Conservation (phyloP, 1,139 yeast genomes). For the Yamadazyma blattariae region DNA sequence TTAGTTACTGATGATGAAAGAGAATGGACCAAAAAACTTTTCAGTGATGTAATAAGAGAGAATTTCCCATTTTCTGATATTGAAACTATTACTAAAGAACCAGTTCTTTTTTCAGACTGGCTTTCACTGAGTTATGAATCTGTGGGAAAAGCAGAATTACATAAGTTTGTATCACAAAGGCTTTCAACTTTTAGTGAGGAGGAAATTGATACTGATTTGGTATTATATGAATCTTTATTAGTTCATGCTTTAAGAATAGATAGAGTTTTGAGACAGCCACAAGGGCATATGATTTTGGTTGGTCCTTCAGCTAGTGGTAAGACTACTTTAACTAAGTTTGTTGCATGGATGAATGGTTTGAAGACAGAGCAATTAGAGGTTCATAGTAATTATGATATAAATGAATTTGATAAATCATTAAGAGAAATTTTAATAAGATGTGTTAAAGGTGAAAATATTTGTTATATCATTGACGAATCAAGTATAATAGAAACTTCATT, state of each 20-base stretch:
- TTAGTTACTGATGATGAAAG: constrained; percentile 50
- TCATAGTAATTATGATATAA: constrained; percentile 50
- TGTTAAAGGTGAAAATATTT: constrained; percentile 57
- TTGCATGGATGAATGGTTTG: constrained; percentile 88
- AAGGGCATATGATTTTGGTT: constrained; percentile 87
- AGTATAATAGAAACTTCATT: constrained; percentile 74
- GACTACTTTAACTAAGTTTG: constrained; percentile 73
- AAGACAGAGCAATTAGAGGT: constrained; percentile 59
- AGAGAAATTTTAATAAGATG: constrained; percentile 49
- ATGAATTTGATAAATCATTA: constrained; percentile 67
- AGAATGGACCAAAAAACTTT: constrained; percentile 47
- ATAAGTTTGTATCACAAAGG: constrained; percentile 59
- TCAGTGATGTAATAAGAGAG: constrained; percentile 32
- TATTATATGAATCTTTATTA: constrained; percentile 67
- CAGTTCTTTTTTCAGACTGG: constrained; percentile 74
- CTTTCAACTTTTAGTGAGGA: constrained; percentile 75
- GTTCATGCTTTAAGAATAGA: constrained; percentile 80
- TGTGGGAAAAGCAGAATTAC: constrained; percentile 49
- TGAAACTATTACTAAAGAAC: constrained; percentile 36
- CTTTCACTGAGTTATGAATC: constrained; percentile 60
- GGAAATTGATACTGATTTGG: constrained; percentile 59
- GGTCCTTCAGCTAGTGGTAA: constrained; percentile 88
- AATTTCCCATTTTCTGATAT: constrained; percentile 50
- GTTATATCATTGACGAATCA: constrained; percentile 81
- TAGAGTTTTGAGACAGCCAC: constrained; percentile 78